Base-by-base conservation (phyloP, 352 stramenopile species). In the Aphanomyces astaci region DNA sequence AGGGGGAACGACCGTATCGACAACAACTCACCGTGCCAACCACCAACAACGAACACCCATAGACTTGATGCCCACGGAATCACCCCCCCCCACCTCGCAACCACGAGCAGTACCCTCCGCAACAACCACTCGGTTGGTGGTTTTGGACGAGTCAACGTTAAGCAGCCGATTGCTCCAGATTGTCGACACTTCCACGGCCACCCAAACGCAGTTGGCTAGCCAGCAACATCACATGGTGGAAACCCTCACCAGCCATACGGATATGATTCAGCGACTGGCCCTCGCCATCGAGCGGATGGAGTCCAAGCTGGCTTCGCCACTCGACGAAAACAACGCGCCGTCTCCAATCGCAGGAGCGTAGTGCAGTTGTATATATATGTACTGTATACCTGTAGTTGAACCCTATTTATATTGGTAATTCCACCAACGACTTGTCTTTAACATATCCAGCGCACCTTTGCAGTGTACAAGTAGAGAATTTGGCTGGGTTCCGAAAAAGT, bases 241-340 rank as follows among this genome's bases (percentile, higher is more conserved):
- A 13, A 68, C 62, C 19, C 11, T 68, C n/a, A 22, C 13, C 22
- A 51, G 40, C 3, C 62, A 68, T 45, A 32, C 62, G 4, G 25
- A 68, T 9, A 51, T 59, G n/a, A 68, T 68, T 33, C 7, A 39
- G 17, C 24, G 30, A n/a, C 24, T 68, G 9, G 28, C 62, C 5
- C 31, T 43, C 11, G 62, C 62, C 17, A 52, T 68, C 11, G 43
- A 46, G 19, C 62, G 62, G 22, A 59, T 68, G 40, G 62, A 68
- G 62, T 68, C 62, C 30, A 68, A 68, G 24, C 36, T 68, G 9
- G 32, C n/a, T 33, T 43, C 36, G 36, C 36, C 36, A 15, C 36
- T 43, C 36, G 15, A 43, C 36, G 7, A 15, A 7, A 7, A 15
- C 36, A 15, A 43, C 36, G 7, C 36, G 36, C 15, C 36, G 15